Conservation (phyloP, 345 rosid genomes). For the Rhodamnia rubescens region DNA sequence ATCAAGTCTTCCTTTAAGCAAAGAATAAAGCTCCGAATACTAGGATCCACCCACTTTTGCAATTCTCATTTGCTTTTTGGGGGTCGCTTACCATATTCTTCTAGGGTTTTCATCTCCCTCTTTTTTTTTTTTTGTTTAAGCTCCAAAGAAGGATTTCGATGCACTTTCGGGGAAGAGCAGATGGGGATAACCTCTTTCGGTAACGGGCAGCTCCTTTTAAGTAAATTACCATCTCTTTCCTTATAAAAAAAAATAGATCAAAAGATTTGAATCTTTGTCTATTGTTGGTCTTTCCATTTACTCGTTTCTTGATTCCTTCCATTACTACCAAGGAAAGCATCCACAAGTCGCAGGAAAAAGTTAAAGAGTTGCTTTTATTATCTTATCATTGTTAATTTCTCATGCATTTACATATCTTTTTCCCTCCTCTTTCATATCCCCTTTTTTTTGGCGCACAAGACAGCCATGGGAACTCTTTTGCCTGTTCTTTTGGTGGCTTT, state of each 20-base stretch:
- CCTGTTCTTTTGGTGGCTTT: neutral
- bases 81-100: neutral
- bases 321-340: neutral
- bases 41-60: neutral
- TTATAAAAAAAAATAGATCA: neutral
- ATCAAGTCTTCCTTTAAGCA: neutral
- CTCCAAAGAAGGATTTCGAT: neutral
- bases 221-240: neutral
- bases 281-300: neutral
- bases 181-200: neutral
- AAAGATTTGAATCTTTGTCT: neutral
- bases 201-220: neutral
- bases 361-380: neutral
- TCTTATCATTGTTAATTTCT: neutral
- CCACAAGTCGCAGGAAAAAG: neutral
- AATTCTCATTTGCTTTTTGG: neutral
- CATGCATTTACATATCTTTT: neutral
- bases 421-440: neutral
- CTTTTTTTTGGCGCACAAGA: neutral
- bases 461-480: neutral
- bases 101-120: neutral
- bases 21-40: neutral
- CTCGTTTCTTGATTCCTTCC: neutral
- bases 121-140: neutral
- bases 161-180: neutral